Evolutionary conservation across 495 filamentous ascomycete genomes (phyloP), one percentile per base, ranked within the genome.

Genomic region (Tuber calosporum): DNA sequence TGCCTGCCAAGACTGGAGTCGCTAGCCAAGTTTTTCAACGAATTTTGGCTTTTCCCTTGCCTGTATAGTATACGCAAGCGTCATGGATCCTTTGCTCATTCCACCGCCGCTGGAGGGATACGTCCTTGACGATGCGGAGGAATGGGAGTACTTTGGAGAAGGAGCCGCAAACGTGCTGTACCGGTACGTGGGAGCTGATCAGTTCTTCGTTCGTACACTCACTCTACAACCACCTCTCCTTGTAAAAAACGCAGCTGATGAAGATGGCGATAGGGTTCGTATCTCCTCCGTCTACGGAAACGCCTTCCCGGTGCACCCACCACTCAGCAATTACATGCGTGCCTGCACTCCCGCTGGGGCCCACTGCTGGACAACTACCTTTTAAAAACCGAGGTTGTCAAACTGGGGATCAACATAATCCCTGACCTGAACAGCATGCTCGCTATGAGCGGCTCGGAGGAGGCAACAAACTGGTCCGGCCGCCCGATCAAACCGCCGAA

Each of bases 151-250:
- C 76, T 80, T 81, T 45, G 53, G 68, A 37, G 89, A 90, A 79
- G 89, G 89, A n/a, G 88, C 87, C 66, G 87, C 88, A 69, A 90
- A 91, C 80, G 83, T 89, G 77, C 86, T 91, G 76, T 91, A 88
- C 79, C 85, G 86, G 42, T 87, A 89, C 73, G 71, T 78, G 48
- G 79, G 79, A 69, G 72, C 82, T 81, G 67, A 77, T 83, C 36
- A 81, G 81, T 53, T 78, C 81, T 48, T 77, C 77, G 67, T 78
- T 75, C 72, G 74, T 82, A 17, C 69, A 75, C 73, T 53, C 81
- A 80, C 41, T 81, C 80, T 70, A 67, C 69, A 69, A 58, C n/a
- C n/a, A 11, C 53, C 53, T 34, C 6, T 15, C 26, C 26, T 34
- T 13, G 53, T 30, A 13, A 4, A 62, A 62, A 34, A 62, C 53